phyloP scores from a whole-genome alignment of 2,329 filamentous ascomycete species.

The Aspergillus persii region DNA sequence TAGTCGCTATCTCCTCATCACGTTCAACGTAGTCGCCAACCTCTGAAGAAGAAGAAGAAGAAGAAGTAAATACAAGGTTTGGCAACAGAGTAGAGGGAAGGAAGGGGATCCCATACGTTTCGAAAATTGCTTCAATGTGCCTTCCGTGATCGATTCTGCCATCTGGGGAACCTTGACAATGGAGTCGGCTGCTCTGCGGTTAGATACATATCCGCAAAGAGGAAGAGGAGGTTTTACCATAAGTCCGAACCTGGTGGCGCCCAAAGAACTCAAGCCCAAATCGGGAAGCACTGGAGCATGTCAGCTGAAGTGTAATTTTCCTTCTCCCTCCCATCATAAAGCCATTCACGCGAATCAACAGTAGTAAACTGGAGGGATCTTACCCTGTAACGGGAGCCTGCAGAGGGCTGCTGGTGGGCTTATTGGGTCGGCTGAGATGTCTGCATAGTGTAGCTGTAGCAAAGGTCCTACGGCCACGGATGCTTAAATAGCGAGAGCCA shows the following conservation, averaged over 20 bases:
- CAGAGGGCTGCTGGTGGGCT: constrained; percentile 24
- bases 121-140: constrained; percentile 91
- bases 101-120: constrained; percentile 55
- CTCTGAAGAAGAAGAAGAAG: constrained; percentile 46
- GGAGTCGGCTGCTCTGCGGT: constrained; percentile 61
- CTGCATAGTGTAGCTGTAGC: constrained; percentile 23
- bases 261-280: constrained; percentile 24
- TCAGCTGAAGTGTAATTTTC: neutral
- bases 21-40: constrained; percentile 91
- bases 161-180: constrained; percentile 94
- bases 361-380: neutral
- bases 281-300: constrained; percentile 18
- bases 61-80: constrained; percentile 17
- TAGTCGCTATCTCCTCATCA: constrained; percentile 97
- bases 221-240: constrained; percentile 26
- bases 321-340: neutral
- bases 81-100: neutral
- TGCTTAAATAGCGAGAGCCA: constrained; percentile 23
- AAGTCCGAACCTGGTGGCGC: constrained; percentile 34
- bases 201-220: constrained; percentile 6
- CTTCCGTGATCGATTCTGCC: constrained; percentile 98
- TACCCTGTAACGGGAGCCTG: constrained; percentile 27
- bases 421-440: constrained; percentile 6
- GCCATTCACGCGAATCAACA: neutral
- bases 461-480: constrained; percentile 25